A percentile compares a stretch with the other conserved stretches of the same genome.
Conservation (phyloP, 768 basidiomycete genomes). For the Scleroderma bovista region DNA sequence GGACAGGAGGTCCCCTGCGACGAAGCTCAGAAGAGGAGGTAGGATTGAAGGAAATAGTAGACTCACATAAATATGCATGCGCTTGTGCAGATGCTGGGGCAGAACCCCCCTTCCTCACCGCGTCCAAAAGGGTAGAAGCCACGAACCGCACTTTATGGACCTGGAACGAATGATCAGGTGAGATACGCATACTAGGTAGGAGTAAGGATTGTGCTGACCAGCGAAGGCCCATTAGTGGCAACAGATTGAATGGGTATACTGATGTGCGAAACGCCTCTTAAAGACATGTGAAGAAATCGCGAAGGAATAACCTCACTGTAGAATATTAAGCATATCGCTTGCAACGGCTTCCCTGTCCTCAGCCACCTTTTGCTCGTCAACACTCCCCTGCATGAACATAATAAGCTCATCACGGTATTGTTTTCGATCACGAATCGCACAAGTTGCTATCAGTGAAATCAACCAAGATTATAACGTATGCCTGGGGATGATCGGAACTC, state of each 20-base stretch:
- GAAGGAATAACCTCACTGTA: slow-evolving; percentile 47
- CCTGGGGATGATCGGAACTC: slow-evolving; percentile 9
- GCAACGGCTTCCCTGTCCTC: slow-evolving; percentile 81
- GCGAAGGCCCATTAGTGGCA: slow-evolving; percentile 79
- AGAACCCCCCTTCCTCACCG: slow-evolving; percentile 75
- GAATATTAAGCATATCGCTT: slow-evolving; percentile 78
- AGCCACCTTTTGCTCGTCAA: slow-evolving; percentile 60
- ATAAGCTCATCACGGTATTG: slow-evolving; percentile 88
- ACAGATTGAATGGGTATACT: slow-evolving; percentile 93
- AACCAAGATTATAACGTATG: background rate
- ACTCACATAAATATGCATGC: slow-evolving; percentile 80
- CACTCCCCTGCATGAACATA: slow-evolving; percentile 55
- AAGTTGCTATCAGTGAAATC: slow-evolving; percentile 57
- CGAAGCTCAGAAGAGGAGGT: slow-evolving; percentile 2
- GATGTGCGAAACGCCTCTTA: slow-evolving; percentile 2
- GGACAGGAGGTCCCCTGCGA: slow-evolving; percentile 83
- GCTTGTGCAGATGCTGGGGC: slow-evolving; percentile 78
- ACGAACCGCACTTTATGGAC: slow-evolving; percentile 93
- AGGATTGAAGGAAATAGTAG: slow-evolving; percentile 1
- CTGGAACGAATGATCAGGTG: slow-evolving; percentile 31
- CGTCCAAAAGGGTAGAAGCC: slow-evolving; percentile 82
- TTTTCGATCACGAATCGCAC: slow-evolving; percentile 88
- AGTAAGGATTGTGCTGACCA: slow-evolving; percentile 40
- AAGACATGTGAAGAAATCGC: background rate
- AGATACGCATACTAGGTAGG: background rate